phyloP scores from a whole-genome alignment of 2,329 filamentous ascomycete genomes.

The Neofusicoccum parvum region DNA sequence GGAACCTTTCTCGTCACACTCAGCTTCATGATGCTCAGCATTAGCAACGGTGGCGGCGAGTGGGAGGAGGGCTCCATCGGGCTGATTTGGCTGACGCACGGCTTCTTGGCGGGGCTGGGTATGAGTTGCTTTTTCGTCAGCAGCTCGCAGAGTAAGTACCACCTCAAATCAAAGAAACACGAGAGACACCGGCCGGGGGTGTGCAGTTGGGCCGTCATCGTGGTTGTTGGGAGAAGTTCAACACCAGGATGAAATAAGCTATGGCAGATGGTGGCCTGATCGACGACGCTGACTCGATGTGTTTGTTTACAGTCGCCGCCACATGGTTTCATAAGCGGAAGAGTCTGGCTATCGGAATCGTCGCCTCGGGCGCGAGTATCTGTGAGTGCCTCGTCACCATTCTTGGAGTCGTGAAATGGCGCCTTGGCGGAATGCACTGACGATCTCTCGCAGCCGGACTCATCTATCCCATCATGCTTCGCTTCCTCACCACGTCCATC shows the following conservation, averaged over 20 bases:
- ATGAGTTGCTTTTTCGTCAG: constrained; percentile 58
- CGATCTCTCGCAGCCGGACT: constrained; percentile 37
- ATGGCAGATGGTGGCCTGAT: constrained; percentile 6
- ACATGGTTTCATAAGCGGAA: constrained; percentile 53
- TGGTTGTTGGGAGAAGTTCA: background rate
- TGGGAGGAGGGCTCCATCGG: constrained; percentile 43
- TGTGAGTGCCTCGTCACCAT: constrained; percentile 26
- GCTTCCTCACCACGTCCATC: constrained; percentile 43
- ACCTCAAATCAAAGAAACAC: constrained; percentile 1
- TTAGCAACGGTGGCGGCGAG: constrained; percentile 42
- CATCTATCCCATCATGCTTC: constrained; percentile 51
- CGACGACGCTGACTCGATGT: constrained; percentile 10
- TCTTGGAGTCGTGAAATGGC: background rate
- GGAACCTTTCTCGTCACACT: constrained; percentile 47
- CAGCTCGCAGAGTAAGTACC: constrained; percentile 51
- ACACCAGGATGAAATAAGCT: background rate
- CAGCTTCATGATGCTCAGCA: constrained; percentile 49
- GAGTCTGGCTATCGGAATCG: constrained; percentile 52
- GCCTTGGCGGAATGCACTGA: background rate
- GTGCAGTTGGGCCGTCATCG: background rate
- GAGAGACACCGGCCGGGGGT: background rate
- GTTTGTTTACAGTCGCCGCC: constrained; percentile 43
- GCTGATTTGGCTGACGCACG: constrained; percentile 51
- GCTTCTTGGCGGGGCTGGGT: constrained; percentile 49
- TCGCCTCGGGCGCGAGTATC: constrained; percentile 54